Percentiles rank a stretch among this genome's conserved stretches.
These are phyloP conservation scores for Puya raimondii DNA, from an alignment of 176 grass and related monocot genomes.

Conservation along the genomic window DNA sequence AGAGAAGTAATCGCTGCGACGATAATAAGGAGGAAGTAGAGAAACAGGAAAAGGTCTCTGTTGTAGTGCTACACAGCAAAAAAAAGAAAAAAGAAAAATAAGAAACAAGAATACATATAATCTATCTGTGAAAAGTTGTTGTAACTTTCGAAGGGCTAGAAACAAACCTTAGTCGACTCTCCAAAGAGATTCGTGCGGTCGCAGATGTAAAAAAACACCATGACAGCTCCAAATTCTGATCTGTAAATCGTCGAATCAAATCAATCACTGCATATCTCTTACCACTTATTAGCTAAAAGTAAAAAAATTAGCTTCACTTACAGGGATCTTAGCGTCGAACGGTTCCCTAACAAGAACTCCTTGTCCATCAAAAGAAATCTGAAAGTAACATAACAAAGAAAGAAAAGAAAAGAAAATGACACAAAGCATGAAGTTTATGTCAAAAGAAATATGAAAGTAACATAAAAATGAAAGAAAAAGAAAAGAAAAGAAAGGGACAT, in stretches of 20 bases:
- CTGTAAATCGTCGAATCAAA: conserved; percentile 23
- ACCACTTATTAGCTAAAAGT: not conserved
- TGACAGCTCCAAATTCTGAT: conserved; percentile 53
- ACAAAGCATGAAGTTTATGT: conserved; percentile 1
- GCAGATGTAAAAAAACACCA: conserved; percentile 79
- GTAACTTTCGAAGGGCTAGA: not conserved
- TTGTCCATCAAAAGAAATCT: conserved; percentile 85
- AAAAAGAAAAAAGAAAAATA: not conserved
- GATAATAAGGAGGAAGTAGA: conserved; percentile 27
- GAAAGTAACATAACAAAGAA: conserved; percentile 8
- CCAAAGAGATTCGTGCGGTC: conserved; percentile 81
- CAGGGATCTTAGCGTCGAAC: conserved; percentile 55
- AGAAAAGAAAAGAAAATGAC: conserved; percentile 6
- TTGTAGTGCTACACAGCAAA: conserved; percentile 14
- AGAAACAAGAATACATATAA: not conserved
- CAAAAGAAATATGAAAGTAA: conserved; percentile 50
- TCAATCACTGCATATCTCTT: not conserved
- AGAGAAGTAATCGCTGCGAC: conserved; percentile 27
- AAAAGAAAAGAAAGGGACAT: conserved; percentile 4
- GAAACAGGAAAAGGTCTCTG: conserved; percentile 24
- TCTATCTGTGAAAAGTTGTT: not conserved
- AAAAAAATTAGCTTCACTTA: conserved; percentile 32
- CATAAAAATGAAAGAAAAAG: too few species aligned
- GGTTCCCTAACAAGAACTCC: conserved; percentile 74
- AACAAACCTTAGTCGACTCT: conserved; percentile 62